Evolutionary conservation across 441 rosid species (phyloP).

Genomic region (Adansonia rubrostipa): DNA sequence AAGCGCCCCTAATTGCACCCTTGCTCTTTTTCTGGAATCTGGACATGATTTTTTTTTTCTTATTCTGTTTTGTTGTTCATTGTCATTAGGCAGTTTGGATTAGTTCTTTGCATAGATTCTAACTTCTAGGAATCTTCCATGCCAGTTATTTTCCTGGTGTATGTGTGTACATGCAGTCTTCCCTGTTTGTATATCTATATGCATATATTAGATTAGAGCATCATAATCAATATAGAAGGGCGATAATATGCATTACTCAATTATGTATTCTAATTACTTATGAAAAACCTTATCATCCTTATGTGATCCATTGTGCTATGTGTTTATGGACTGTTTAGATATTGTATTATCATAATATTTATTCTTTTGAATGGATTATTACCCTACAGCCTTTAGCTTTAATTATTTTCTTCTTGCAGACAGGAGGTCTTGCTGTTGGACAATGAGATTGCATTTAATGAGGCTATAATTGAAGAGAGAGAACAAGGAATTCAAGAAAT

Average conservation of each 20-base stretch:
- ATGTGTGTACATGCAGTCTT: not conserved
- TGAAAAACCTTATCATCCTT: not conserved
- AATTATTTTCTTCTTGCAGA: slow-evolving; percentile 48
- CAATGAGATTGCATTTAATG: slow-evolving; percentile 88
- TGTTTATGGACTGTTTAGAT: not conserved
- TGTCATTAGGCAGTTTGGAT: not conserved
- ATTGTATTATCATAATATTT: not conserved
- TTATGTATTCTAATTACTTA: not conserved
- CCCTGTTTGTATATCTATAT: not conserved
- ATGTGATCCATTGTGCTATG: not conserved
- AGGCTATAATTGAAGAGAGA: slow-evolving; percentile 89
- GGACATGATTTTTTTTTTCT: not conserved
- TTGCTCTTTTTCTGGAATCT: slow-evolving; percentile 10
- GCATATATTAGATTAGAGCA: not conserved
- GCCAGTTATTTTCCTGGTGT: not conserved
- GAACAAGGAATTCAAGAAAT: slow-evolving; percentile 92
- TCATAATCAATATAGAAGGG: not conserved
- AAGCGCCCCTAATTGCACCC: not conserved
- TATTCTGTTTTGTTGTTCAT: not conserved
- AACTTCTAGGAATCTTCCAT: not conserved
- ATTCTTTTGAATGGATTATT: slow-evolving; percentile 6
- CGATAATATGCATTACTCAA: not conserved
- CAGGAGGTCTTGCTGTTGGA: slow-evolving; percentile 83
- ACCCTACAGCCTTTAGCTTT: slow-evolving; percentile 18
- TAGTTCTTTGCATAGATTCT: not conserved